Conservation (phyloP, 1,139 yeast genomes). For the Magnusiomyces tetraspermus region DNA sequence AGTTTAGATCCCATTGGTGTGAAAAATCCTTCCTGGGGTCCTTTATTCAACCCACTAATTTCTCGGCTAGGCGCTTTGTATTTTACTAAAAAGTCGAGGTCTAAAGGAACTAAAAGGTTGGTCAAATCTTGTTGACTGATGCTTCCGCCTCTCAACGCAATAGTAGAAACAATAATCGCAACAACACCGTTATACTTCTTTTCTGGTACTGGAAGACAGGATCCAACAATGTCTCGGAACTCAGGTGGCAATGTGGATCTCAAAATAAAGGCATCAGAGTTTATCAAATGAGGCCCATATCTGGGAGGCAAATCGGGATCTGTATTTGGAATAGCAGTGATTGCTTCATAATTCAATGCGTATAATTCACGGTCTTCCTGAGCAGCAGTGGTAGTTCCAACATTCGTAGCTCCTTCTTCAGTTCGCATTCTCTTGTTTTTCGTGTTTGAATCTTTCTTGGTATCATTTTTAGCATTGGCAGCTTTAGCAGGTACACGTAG, state of each 20-base stretch:
- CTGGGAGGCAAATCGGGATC: background rate
- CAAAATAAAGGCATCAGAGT: background rate
- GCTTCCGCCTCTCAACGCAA: conserved; percentile 11
- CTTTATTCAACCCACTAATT: background rate
- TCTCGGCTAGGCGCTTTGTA: background rate
- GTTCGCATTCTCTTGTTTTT: background rate
- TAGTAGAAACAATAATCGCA: conserved; percentile 8
- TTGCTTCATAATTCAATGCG: background rate
- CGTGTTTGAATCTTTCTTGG: background rate
- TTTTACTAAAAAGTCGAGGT: conserved; percentile 3
- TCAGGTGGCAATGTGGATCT: background rate
- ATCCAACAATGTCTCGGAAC: background rate
- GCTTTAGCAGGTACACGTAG: background rate
- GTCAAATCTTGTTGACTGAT: conserved; percentile 6
- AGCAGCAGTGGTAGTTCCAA: background rate
- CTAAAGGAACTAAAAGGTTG: conserved; percentile 6
- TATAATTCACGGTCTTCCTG: background rate
- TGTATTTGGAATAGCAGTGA: background rate
- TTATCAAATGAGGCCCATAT: background rate
- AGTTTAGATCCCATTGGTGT: conserved; percentile 8
- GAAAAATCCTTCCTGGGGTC: conserved; percentile 6
- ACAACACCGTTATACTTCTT: conserved; percentile 12
- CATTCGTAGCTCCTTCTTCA: background rate
- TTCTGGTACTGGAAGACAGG: conserved; percentile 3
- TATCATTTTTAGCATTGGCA: background rate